These are phyloP conservation scores for Cercospora zeina DNA, from an alignment of 2,329 filamentous ascomycete species.

Conservation along the genomic window DNA sequence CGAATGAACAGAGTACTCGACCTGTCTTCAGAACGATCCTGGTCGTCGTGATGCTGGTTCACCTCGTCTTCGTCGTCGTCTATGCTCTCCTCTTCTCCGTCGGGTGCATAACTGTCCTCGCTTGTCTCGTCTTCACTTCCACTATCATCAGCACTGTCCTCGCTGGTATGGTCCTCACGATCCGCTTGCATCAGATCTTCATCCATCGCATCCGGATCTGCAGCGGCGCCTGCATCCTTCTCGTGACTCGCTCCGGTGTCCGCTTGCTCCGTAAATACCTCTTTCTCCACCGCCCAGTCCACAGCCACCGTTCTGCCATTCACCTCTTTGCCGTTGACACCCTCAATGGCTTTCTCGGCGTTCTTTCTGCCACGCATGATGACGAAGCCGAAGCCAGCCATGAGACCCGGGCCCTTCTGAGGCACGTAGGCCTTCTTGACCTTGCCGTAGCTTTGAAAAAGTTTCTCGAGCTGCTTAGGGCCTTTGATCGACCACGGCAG, in stretches of 20 bases:
- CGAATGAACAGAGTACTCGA: slow-evolving; percentile 84
- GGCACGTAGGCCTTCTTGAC: slow-evolving; percentile 85
- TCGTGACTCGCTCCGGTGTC: slow-evolving; percentile 36
- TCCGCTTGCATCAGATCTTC: slow-evolving; percentile 23
- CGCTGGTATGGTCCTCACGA: slow-evolving; percentile 44
- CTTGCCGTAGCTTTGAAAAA: slow-evolving; percentile 88
- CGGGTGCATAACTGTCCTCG: slow-evolving; percentile 28
- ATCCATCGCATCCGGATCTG: slow-evolving; percentile 40
- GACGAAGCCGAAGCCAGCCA: slow-evolving; percentile 91
- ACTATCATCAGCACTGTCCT: slow-evolving; percentile 34
- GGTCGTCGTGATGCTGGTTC: slow-evolving; percentile 47
- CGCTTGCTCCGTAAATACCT: slow-evolving; percentile 62
- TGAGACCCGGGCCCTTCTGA: slow-evolving; percentile 64
- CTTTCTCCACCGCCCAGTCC: slow-evolving; percentile 94
- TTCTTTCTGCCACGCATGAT: slow-evolving; percentile 85
- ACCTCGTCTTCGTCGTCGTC: slow-evolving; percentile 47
- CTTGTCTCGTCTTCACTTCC: slow-evolving; percentile 48
- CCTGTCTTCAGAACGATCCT: slow-evolving; percentile 59
- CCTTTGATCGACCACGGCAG: slow-evolving; percentile 94
- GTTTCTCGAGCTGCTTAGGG: slow-evolving; percentile 71
- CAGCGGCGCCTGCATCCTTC: slow-evolving; percentile 35
- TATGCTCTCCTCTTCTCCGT: slow-evolving; percentile 33
- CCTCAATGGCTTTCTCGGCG: slow-evolving; percentile 81
- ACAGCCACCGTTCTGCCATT: slow-evolving; percentile 88
- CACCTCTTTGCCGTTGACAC: slow-evolving; percentile 83